Base-by-base conservation (phyloP, 306 rosid species). In the Castanea crenata region DNA sequence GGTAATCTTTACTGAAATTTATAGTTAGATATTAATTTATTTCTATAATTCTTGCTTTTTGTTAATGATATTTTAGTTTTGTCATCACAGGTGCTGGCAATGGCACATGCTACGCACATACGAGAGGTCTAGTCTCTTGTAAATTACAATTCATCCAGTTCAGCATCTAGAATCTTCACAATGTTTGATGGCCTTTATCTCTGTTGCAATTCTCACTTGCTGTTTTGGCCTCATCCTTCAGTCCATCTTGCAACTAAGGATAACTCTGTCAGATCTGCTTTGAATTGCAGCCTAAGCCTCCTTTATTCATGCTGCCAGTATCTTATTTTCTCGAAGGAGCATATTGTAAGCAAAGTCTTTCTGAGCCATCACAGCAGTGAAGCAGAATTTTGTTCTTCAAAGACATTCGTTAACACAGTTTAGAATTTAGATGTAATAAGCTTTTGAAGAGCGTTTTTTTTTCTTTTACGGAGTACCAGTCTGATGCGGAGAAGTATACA, bases 71-170 rank as follows among this genome's bases (percentile, higher is more conserved):
- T 75, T 86, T 82, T 68, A 38, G 67, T 84, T 76, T 32, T 67
- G 78, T 71, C 71, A 52, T 32, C 23, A 32, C 80, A 72, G 87
- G 72, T 76, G 83, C 71, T 52, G 78, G 81, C 80, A 29, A 27
- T 59, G 11, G 55, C 70, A 44, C 16, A 71, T 35, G 16, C 76
- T 76, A 65, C 62, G 68, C 78, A 64, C 41, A 64, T 31, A 6
- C 3, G 13, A 64, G 70, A 64, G 70, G 23, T 32, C 46, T 29
- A 32, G 38, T 16, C 20, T 31, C 11, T 64, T 18, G 6, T 59
- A 64, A 64, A 32, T 32, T 20, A 64, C 14, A 64, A 64, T 31
- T 64, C 21, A 64, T 27, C 69, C 34, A 55, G 46, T 31, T 64
- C 70, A 31, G 23, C 46, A 8, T 65, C 46, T 34, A 34, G 49